Evolutionary conservation across 192 early-diverging fungal genomes (phyloP).

Genomic region (Dispira parvispora): DNA sequence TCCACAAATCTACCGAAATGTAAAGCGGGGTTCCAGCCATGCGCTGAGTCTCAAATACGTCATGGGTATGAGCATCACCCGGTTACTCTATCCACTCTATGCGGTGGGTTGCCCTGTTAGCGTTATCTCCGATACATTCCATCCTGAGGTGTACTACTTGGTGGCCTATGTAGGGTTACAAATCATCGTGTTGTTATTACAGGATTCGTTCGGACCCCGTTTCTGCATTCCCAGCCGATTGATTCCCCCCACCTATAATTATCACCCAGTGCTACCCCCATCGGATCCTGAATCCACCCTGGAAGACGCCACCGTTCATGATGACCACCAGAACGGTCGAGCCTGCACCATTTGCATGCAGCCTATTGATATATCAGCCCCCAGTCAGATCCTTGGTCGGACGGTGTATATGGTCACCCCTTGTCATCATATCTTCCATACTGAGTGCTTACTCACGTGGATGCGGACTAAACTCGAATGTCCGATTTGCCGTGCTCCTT

Average conservation of each 20-base stretch:
- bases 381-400: slow-evolving; percentile 23
- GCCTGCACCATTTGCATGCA: slow-evolving; percentile 55
- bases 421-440: slow-evolving; percentile 62
- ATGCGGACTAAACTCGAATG: slow-evolving; percentile 70
- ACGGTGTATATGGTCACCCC: slow-evolving; percentile 59
- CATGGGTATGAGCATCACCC: slow-evolving; percentile 33
- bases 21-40: slow-evolving; percentile 38
- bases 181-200: slow-evolving; percentile 35
- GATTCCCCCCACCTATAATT: slow-evolving; percentile 49
- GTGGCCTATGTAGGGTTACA: slow-evolving; percentile 39
- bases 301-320: slow-evolving; percentile 2
- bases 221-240: slow-evolving; percentile 54
- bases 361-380: slow-evolving; percentile 23
- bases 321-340: slow-evolving; percentile 16
- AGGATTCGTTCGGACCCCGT: slow-evolving; percentile 49
- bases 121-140: slow-evolving; percentile 19
- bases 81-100: slow-evolving; percentile 44
- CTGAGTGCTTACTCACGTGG: slow-evolving; percentile 52
- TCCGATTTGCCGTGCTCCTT: slow-evolving; percentile 40
- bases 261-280: slow-evolving; percentile 38
- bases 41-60: slow-evolving; percentile 39
- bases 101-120: slow-evolving; percentile 29
- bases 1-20: slow-evolving; percentile 62
- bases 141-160: slow-evolving; percentile 32
- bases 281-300: slow-evolving; percentile 26